Base-by-base conservation (phyloP, 805 yeast genomes). In the Scheffersomyces stipitis region DNA sequence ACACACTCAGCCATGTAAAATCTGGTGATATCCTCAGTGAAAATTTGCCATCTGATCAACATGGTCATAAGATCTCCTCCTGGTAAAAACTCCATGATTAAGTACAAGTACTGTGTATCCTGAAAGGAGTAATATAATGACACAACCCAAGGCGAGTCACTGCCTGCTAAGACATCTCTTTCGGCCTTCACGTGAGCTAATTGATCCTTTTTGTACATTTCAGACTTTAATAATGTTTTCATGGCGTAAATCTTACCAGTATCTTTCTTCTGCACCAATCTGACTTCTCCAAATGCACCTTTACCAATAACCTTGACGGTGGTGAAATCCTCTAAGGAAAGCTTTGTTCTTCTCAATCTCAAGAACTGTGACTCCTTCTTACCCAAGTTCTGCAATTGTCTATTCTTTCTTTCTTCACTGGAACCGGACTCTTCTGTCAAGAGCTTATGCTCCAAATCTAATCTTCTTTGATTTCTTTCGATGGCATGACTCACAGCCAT, bases 271-370 rank as follows among this genome's bases (percentile, higher is more conserved):
- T 93, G 97, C 10, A 93, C 98, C 36, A 93, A 70, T 44, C 97
- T 76, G 24, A 93, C 99, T 56, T 89, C 97, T 44, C 99, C 99
- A 67, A 93, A 93, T 0, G 99, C 96, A 45, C 99, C 99, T 60
- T 93, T 93, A 33, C 99, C 99, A 15, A 73, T 78, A 24, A 85
- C 96, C 62, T 88, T 88, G 37, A 89, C 95, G 1, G 96, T 89
- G 41, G 72, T 77, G 64, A 89, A 86, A 64, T 89, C 97, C 28
- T 84, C 93, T 29, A 88, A 68, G 1, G 88, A 76, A 36, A 89
- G 69, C 54, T 89, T 77, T 1, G 96, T 89, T 59, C 97, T 77
- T 48, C 96, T 70, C 37, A 89, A 72, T 44, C 97, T 75, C 54
- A 90, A 67, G 50, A 86, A 89, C 44, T 86, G 90, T 4, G 95